A percentile compares a stretch with the other conserved stretches of the same genome.
phyloP scores from a whole-genome alignment of 192 early-diverging fungal genomes.

The Mortierella claussenii region DNA sequence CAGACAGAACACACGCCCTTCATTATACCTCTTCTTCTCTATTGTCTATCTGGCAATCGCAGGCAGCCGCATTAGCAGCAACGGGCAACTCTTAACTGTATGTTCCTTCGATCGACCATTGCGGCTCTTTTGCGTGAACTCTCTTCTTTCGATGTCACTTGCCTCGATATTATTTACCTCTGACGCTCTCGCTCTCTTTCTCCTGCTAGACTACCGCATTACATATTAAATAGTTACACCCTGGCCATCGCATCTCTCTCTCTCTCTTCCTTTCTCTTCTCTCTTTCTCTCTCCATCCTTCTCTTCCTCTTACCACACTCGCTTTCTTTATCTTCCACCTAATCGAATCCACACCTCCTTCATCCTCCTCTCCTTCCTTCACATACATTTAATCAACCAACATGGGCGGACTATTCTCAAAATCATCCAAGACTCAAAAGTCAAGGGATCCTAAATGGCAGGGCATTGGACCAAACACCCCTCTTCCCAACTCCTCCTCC shows the following conservation, averaged over 20 bases:
- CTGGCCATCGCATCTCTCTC: not conserved
- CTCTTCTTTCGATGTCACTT: too few relatives aligned
- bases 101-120: not conserved
- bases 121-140: not conserved
- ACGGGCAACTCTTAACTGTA: not conserved
- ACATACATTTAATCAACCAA: not conserved
- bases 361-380: not conserved
- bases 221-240: too few relatives aligned
- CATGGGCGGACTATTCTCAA: slow-evolving; percentile 48
- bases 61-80: not conserved
- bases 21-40: too few relatives aligned
- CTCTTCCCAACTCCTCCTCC: slow-evolving; percentile 14
- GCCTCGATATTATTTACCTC: too few relatives aligned
- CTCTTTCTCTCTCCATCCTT: not conserved
- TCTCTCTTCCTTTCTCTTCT: not conserved
- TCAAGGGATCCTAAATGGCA: slow-evolving; percentile 50
- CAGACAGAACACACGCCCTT: too few relatives aligned
- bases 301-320: not conserved
- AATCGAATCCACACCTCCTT: not conserved
- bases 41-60: too few relatives aligned
- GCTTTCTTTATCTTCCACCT: slow-evolving; percentile 6
- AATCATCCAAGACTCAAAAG: slow-evolving; percentile 28
- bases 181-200: too few relatives aligned
- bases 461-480: slow-evolving; percentile 50
- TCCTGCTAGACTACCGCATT: too few relatives aligned